Percentiles rank a stretch among this genome's conserved stretches.
These are phyloP conservation scores for Mycena citricolor DNA, from an alignment of 1,284 basidiomycete species.

Conservation along the genomic window DNA sequence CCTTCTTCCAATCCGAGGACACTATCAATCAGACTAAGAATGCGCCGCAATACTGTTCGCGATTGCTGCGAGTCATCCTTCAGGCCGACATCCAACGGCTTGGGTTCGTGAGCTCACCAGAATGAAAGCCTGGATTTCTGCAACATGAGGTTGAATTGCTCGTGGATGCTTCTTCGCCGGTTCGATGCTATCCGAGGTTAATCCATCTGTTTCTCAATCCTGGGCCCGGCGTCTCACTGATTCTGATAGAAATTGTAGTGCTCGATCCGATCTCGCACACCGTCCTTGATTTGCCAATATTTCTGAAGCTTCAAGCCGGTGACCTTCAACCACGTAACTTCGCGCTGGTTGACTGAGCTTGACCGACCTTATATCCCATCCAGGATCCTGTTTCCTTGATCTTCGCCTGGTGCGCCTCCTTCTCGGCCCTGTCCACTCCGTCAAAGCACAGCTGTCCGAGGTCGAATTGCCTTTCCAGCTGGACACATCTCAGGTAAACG, in stretches of 20 bases:
- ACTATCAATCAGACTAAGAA: slow-evolving; percentile 31
- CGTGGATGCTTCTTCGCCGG: slow-evolving; percentile 31
- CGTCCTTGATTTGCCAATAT: slow-evolving; percentile 38
- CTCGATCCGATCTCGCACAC: slow-evolving; percentile 38
- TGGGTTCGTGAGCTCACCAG: no score
- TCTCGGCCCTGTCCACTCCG: slow-evolving; percentile 35
- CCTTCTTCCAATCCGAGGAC: slow-evolving; percentile 36
- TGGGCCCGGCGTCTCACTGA: slow-evolving; percentile 21
- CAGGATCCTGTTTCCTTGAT: slow-evolving; percentile 39
- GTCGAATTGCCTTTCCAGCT: slow-evolving; percentile 35
- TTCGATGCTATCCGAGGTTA: slow-evolving; percentile 28
- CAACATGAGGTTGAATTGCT: slow-evolving; percentile 32
- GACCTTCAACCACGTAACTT: no score
- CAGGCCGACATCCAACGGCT: no score
- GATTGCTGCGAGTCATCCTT: slow-evolving; percentile 28
- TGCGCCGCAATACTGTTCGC: slow-evolving; percentile 32
- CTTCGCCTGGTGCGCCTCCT: slow-evolving; percentile 32
- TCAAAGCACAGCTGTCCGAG: slow-evolving; percentile 38
- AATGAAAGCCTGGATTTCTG: slow-evolving; percentile 36
- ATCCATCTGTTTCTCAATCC: no score
- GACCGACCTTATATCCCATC: slow-evolving; percentile 37
- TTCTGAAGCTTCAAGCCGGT: slow-evolving; percentile 33
- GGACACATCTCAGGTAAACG: neutral
- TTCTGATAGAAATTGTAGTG: slow-evolving; percentile 39
- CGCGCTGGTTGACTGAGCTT: neutral